Conservation (phyloP, 345 rosid species). For the Geranium brycei region DNA sequence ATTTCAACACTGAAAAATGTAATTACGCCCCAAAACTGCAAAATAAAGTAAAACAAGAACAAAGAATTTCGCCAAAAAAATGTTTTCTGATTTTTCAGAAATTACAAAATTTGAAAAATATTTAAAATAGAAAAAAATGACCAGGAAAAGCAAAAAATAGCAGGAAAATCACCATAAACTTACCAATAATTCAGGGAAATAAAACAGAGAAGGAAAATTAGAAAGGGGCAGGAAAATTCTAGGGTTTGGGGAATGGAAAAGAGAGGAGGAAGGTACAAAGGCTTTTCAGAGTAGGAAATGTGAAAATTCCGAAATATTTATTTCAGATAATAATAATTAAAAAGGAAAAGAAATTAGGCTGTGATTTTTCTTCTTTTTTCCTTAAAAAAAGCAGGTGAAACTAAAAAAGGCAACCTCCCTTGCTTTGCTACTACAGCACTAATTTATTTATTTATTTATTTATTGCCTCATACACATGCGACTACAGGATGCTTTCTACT, state of each 20-base stretch:
- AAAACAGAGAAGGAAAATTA: conserved; percentile 6
- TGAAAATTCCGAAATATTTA: conserved; percentile 2
- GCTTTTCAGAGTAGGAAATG: conserved; percentile 1
- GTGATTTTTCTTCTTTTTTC: background rate
- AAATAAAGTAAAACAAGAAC: background rate
- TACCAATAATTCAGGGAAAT: conserved; percentile 10
- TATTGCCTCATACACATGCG: too few species aligned
- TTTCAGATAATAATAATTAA: background rate
- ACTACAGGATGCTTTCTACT: too few species aligned
- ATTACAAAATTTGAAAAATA: conserved; percentile 3
- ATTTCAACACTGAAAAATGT: background rate
- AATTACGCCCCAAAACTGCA: conserved; percentile 1
- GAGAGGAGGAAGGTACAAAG: conserved; percentile 3
- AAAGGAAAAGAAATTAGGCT: background rate
- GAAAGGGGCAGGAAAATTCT: conserved; percentile 7
- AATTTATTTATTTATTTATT: too few species aligned
- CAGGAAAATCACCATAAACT: conserved; percentile 3
- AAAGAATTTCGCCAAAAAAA: conserved; percentile 1
- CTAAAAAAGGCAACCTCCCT: background rate
- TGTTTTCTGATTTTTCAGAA: conserved; percentile 2
- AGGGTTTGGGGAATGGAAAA: conserved; percentile 9
- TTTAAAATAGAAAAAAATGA: background rate
- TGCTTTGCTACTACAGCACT: background rate
- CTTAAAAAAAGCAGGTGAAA: too few species aligned
- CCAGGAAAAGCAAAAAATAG: conserved; percentile 2